These are phyloP conservation scores for Eucalyptus camaldulensis DNA, from an alignment of 345 rosid genomes.

Conservation along the genomic window DNA sequence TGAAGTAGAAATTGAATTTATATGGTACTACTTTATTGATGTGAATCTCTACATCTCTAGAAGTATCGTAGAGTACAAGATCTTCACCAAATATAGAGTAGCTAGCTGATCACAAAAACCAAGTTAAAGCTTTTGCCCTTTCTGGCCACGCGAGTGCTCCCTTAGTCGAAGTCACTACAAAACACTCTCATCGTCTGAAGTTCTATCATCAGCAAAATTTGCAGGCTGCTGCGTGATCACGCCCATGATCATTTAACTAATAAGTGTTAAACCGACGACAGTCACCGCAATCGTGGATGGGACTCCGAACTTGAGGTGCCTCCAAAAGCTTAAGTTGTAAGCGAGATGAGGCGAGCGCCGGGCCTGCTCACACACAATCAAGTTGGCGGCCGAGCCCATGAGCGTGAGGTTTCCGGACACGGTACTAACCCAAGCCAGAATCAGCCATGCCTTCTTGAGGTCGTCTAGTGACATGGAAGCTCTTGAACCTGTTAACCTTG, in stretches of 20 bases:
- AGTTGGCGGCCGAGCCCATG: conserved; percentile 11
- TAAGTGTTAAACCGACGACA: conserved; percentile 5
- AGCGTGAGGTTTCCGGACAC: conserved; percentile 17
- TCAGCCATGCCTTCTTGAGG: conserved; percentile 13
- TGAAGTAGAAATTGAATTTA: not conserved
- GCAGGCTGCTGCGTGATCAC: not conserved
- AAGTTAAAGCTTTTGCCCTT: not conserved
- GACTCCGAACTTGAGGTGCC: conserved; percentile 8
- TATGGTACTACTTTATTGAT: not conserved
- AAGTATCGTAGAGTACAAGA: not conserved
- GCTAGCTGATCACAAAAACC: not conserved
- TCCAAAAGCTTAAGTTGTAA: conserved; percentile 7
- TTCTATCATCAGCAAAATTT: not conserved
- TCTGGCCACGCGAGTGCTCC: not conserved
- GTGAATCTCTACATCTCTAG: not conserved
- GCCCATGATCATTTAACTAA: not conserved
- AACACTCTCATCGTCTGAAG: not conserved
- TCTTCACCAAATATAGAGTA: not conserved
- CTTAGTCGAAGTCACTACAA: not conserved
- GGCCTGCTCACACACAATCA: conserved; percentile 24
- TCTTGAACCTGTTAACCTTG: conserved; percentile 8
- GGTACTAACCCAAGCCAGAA: conserved; percentile 13
- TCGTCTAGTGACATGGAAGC: not conserved
- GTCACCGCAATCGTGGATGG: conserved; percentile 15
- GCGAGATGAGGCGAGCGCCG: not conserved